Conservation (phyloP, 805 yeast species). For the Ogataea allantospora region DNA sequence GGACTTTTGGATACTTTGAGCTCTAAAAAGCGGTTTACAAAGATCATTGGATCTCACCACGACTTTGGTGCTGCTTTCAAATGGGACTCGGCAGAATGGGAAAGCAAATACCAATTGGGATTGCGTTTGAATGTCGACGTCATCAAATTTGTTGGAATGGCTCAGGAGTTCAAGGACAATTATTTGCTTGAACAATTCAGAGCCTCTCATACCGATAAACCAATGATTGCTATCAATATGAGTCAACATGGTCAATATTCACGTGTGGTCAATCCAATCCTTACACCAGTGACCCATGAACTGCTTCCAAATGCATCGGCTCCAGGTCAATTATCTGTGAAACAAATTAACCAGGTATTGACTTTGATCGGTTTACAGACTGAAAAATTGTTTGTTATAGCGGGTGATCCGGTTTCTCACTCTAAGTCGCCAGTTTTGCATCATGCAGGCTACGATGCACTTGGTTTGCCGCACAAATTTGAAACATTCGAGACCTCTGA, state of each 20-base stretch:
- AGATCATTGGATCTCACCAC: slow-evolving; percentile 80
- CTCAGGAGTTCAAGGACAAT: slow-evolving; percentile 64
- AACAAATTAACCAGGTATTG: slow-evolving; percentile 58
- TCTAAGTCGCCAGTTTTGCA: slow-evolving; percentile 90
- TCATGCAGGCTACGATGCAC: slow-evolving; percentile 68
- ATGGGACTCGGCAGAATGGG: slow-evolving; percentile 78
- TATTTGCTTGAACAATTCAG: slow-evolving; percentile 70
- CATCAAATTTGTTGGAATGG: slow-evolving; percentile 81
- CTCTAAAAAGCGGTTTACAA: slow-evolving; percentile 56
- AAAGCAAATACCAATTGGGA: slow-evolving; percentile 66
- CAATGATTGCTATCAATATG: slow-evolving; percentile 83
- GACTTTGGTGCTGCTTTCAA: slow-evolving; percentile 60
- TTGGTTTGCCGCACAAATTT: slow-evolving; percentile 77
- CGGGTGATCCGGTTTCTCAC: slow-evolving; percentile 80
- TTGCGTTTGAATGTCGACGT: slow-evolving; percentile 63
- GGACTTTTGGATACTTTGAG: slow-evolving; percentile 51
- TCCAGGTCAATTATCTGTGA: slow-evolving; percentile 72
- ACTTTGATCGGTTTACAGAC: slow-evolving; percentile 61
- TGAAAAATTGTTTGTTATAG: slow-evolving; percentile 62
- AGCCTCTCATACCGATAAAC: slow-evolving; percentile 48
- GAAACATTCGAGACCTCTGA: slow-evolving; percentile 64
- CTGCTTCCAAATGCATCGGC: slow-evolving; percentile 70
- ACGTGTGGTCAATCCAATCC: slow-evolving; percentile 65
- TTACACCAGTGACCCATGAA: slow-evolving; percentile 84
- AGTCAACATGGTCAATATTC: slow-evolving; percentile 75